Base-by-base conservation (phyloP, 495 filamentous ascomycete genomes). In the Hyphodiscus hymeniophilus region DNA sequence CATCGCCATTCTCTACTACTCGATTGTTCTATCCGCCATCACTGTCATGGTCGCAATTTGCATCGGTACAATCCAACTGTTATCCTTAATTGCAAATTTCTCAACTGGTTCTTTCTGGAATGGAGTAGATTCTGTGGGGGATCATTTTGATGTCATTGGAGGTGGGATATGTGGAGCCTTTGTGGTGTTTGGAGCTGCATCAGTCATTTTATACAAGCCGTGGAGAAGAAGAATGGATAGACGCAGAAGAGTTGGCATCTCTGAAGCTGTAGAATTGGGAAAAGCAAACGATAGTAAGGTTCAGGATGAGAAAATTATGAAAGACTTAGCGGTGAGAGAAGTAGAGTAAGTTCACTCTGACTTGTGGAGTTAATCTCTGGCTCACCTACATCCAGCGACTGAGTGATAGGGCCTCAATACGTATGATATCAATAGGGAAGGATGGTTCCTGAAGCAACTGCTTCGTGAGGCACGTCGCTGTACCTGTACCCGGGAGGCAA, bases 1-100 rank as follows among this genome's bases (percentile, higher is more conserved):
- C 0, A 81, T 96, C 33, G 89, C 90, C 12, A 87, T 95, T 44
- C 63, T 95, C 10, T 97, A 97, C 67, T 96, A 95, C 70, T 92
- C 86, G 12, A 91, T 94, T 58, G 85, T 95, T 2, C 69, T 97
- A 15, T 95, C 88, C 0, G 75, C 75, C 1, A 73, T 95, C 47
- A 95, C 91, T 1, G 84, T 96, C n/a, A 63, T 88, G 10, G 90
- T 96, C 11, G 87, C 91, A 17, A 72, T 85, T 7, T 75, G 87
- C 18, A 94, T 97, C 57, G 90, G 91, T 31, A 66, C 84, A 7
- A 83, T 96, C 38, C 91, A 97, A 63, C 59, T 95, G 0, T 66
- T 96, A 22, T 87, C 75, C 22, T 68, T 97, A 22, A 74, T 89
- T 1, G 60, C 85, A 24, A 82, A 87, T 60, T 80, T 91, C 12